Conservation (phyloP, 768 basidiomycete genomes). For the Rubroboletus pulcherrimus region DNA sequence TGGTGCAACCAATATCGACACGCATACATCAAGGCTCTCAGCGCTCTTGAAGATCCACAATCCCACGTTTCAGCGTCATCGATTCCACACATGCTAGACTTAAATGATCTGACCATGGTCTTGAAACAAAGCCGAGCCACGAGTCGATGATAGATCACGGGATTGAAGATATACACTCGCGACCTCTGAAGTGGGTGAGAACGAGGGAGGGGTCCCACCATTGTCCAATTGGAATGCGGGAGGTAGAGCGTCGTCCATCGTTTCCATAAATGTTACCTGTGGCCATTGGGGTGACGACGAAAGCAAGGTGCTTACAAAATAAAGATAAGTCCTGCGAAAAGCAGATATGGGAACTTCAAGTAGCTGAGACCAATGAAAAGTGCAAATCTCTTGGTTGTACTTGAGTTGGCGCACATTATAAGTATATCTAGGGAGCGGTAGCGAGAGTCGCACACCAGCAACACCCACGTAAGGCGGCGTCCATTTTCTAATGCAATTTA, state of each 20-base stretch:
- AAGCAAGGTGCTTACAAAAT: too few relatives aligned
- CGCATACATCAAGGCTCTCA: slow-evolving; percentile 6
- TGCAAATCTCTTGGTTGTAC: slow-evolving; percentile 2
- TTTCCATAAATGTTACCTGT: too few relatives aligned
- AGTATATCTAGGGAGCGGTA: slow-evolving; percentile 10
- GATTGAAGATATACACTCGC: slow-evolving; percentile 6
- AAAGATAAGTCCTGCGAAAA: background rate
- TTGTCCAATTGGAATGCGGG: too few relatives aligned
- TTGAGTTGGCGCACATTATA: slow-evolving; percentile 2
- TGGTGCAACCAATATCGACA: slow-evolving; percentile 21
- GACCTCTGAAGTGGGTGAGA: background rate
- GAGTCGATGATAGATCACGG: slow-evolving; percentile 13
- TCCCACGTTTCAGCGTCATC: too few relatives aligned
- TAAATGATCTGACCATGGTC: slow-evolving; percentile 10
- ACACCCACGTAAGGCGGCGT: background rate
- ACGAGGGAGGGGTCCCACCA: too few relatives aligned
- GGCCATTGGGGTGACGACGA: too few relatives aligned
- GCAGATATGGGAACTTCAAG: background rate
- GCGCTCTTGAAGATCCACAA: slow-evolving; percentile 12
- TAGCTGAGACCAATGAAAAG: background rate
- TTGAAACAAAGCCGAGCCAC: slow-evolving; percentile 16
- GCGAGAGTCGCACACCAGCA: background rate
- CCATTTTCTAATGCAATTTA: slow-evolving; percentile 48
- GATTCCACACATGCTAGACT: slow-evolving; percentile 14
- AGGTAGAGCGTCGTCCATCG: too few relatives aligned